These are phyloP conservation scores for Claviceps africana DNA, from an alignment of 2,329 filamentous ascomycete genomes.

Conservation along the genomic window DNA sequence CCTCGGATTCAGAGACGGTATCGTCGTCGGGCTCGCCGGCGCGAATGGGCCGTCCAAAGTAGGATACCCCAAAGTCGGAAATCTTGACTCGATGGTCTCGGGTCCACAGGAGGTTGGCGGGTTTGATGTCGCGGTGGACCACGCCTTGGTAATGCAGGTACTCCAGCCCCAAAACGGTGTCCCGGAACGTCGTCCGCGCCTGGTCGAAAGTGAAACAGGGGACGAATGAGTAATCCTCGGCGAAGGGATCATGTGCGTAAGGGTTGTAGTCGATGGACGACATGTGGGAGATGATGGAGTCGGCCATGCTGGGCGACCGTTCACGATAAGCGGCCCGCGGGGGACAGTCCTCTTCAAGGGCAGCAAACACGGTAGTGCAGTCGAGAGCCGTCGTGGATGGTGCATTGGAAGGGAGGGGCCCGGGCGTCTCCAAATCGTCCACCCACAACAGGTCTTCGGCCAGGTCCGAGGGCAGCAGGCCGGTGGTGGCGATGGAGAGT, in stretches of 20 bases:
- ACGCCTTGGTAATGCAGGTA: constrained; percentile 84
- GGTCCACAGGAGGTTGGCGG: constrained; percentile 82
- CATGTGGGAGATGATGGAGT: constrained; percentile 60
- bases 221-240: constrained; percentile 84
- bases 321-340: constrained; percentile 46
- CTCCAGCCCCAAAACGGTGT: constrained; percentile 84
- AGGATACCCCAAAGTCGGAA: constrained; percentile 96
- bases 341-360: constrained; percentile 43
- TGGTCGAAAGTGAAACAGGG: constrained; percentile 81
- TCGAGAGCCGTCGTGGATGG: constrained; percentile 50
- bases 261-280: constrained; percentile 47
- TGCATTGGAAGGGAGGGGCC: constrained; percentile 36
- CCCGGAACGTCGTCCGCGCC: constrained; percentile 73
- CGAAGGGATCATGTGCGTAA: constrained; percentile 49
- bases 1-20: constrained; percentile 63
- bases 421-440: constrained; percentile 41
- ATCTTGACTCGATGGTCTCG: constrained; percentile 83
- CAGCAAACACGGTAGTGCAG: constrained; percentile 63
- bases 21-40: constrained; percentile 72
- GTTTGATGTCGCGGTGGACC: constrained; percentile 74
- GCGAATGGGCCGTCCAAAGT: constrained; percentile 76
- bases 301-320: constrained; percentile 67
- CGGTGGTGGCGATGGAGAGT: constrained; percentile 30
- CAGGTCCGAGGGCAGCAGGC: constrained; percentile 16
- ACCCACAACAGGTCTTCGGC: constrained; percentile 25